These are phyloP conservation scores for Mycena galericulata DNA, from an alignment of 768 basidiomycete species.

Conservation along the genomic window DNA sequence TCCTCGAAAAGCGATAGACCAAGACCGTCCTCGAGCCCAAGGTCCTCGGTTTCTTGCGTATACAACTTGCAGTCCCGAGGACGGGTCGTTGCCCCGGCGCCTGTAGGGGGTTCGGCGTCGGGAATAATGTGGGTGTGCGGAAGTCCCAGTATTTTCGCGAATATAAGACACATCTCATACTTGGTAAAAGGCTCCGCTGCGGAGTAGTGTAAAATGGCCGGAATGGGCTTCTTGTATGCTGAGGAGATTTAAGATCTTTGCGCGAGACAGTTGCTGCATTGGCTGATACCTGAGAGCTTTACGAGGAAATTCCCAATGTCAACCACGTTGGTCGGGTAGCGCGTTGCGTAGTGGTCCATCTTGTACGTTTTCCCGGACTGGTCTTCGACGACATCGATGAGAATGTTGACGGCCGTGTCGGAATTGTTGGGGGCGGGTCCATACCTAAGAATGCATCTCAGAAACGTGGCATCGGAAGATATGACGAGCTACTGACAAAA, in stretches of 20 bases:
- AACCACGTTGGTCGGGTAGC: conserved; percentile 91
- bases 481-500: conserved; percentile 68
- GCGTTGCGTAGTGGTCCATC: conserved; percentile 95
- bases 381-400: conserved; percentile 88
- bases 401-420: conserved; percentile 90
- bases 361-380: conserved; percentile 90
- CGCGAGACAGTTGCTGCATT: not conserved
- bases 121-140: conserved; percentile 82
- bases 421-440: conserved; percentile 87
- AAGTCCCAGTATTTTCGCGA: conserved; percentile 76
- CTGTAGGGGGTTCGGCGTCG: conserved; percentile 74
- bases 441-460: conserved; percentile 64
- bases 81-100: conserved; percentile 74
- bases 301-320: conserved; percentile 91
- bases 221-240: conserved; percentile 60
- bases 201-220: conserved; percentile 88
- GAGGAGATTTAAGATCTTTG: not conserved
- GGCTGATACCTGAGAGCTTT: conserved; percentile 71
- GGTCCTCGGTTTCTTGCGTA: conserved; percentile 76
- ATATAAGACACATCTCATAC: conserved; percentile 90
- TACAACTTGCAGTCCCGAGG: conserved; percentile 87
- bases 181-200: conserved; percentile 88
- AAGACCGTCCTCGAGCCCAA: conserved; percentile 71
- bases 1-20: conserved; percentile 79
- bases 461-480: not conserved